Percentiles rank a stretch among this genome's conserved stretches.
Evolutionary conservation across 306 rosid genomes (phyloP).

Genomic region (Malus sieversii): DNA sequence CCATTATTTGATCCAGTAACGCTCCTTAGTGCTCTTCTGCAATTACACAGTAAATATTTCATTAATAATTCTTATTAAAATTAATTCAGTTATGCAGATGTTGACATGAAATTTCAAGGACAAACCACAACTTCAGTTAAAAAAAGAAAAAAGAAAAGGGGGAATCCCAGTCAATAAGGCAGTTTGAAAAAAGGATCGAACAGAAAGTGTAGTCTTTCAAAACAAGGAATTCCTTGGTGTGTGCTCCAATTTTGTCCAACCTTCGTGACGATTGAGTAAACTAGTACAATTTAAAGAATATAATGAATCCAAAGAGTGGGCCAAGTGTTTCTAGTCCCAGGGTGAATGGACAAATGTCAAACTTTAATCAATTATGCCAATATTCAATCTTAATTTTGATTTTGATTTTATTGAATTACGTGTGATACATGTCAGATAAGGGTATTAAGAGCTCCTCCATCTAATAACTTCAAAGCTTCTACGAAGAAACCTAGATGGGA

Average conservation of each 20-base stretch:
- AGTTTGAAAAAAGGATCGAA: not conserved
- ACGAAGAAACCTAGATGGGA: too few species aligned
- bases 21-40: slow-evolving; percentile 8
- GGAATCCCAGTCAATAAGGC: not conserved
- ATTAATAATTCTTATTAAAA: not conserved
- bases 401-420: too few species aligned
- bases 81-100: not conserved
- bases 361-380: too few species aligned
- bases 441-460: too few species aligned
- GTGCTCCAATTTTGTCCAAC: not conserved
- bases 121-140: too few species aligned
- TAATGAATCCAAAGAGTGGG: too few species aligned
- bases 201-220: not conserved
- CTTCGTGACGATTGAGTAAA: not conserved
- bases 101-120: not conserved
- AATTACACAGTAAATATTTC: not conserved
- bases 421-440: too few species aligned
- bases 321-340: not conserved
- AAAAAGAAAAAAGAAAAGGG: not conserved
- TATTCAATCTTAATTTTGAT: too few species aligned
- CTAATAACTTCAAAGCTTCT: too few species aligned
- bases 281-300: too few species aligned
- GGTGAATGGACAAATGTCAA: not conserved
- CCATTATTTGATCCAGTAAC: not conserved
- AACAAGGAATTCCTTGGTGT: not conserved